Evolutionary conservation across 805 yeast genomes (phyloP).

Genomic region (Ogataea methylovora): DNA sequence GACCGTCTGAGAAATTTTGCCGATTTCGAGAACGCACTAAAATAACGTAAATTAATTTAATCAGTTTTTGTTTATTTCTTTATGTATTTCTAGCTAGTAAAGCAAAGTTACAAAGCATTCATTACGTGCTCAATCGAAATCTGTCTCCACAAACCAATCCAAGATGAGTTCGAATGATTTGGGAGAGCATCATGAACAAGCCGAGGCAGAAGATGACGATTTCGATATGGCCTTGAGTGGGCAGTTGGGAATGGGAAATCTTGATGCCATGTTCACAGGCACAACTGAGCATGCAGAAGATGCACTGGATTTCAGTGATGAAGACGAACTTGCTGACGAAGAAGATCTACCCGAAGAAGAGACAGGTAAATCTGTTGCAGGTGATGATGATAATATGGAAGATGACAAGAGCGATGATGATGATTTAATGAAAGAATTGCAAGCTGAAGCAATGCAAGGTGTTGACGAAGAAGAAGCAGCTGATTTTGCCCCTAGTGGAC

Average conservation of each 20-base stretch:
- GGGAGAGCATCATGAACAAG: too few relatives aligned
- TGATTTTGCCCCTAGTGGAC: conserved; percentile 19
- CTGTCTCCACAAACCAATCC: too few relatives aligned
- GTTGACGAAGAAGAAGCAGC: conserved; percentile 24
- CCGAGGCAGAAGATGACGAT: conserved; percentile 26
- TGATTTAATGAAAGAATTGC: conserved; percentile 30
- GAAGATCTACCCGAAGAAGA: conserved; percentile 38
- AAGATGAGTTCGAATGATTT: too few relatives aligned
- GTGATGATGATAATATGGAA: conserved; percentile 32
- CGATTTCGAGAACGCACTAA: too few relatives aligned
- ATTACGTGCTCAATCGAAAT: too few relatives aligned
- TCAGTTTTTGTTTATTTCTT: too few relatives aligned
- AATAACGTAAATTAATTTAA: too few relatives aligned
- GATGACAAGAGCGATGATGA: conserved; percentile 30
- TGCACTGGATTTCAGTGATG: conserved; percentile 91
- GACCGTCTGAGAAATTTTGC: too few relatives aligned
- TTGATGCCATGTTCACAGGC: conserved; percentile 32
- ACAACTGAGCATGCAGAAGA: conserved; percentile 76
- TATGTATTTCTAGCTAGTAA: conserved; percentile 1
- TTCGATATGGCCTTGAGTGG: conserved; percentile 26
- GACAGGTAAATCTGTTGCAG: conserved; percentile 12
- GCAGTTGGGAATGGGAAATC: conserved; percentile 20
- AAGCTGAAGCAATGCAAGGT: conserved; percentile 29
- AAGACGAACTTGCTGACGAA: conserved; percentile 91
- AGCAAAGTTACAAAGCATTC: too few relatives aligned